These are phyloP conservation scores for Fusarium phyllophilum DNA, from an alignment of 2,329 filamentous ascomycete genomes.

Conservation along the genomic window DNA sequence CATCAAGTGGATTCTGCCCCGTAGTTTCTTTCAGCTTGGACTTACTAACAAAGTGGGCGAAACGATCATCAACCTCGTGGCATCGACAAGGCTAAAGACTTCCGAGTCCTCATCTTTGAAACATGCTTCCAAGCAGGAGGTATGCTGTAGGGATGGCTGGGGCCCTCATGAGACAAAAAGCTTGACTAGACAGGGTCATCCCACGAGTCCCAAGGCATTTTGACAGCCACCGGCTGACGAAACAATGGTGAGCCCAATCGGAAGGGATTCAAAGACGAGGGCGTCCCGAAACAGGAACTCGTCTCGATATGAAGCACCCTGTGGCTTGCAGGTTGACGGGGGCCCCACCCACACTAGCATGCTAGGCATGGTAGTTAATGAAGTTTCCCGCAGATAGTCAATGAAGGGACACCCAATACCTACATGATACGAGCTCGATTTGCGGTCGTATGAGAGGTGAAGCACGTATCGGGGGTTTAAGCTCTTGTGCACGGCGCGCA, in stretches of 20 bases:
- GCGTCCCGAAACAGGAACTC: slow-evolving; percentile 42
- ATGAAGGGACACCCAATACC: slow-evolving; percentile 9
- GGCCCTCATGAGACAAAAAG: slow-evolving; percentile 3
- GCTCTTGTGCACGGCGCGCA: slow-evolving; percentile 34
- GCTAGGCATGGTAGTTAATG: slow-evolving; percentile 16
- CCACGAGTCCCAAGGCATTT: background rate
- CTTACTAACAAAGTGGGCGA: slow-evolving; percentile 26
- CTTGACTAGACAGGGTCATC: slow-evolving; percentile 8
- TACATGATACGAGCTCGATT: slow-evolving; percentile 27
- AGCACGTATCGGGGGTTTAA: slow-evolving; percentile 22
- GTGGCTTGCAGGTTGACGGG: slow-evolving; percentile 36
- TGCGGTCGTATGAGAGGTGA: slow-evolving; percentile 26
- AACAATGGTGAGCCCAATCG: slow-evolving; percentile 29
- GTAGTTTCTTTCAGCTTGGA: slow-evolving; percentile 24
- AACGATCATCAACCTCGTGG: slow-evolving; percentile 39
- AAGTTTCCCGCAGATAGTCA: slow-evolving; percentile 23
- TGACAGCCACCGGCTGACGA: slow-evolving; percentile 2
- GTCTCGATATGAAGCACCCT: slow-evolving; percentile 35
- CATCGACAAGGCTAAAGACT: slow-evolving; percentile 16
- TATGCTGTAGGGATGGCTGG: background rate
- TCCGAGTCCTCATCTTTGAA: slow-evolving; percentile 18
- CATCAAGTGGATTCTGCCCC: slow-evolving; percentile 19
- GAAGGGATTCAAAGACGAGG: slow-evolving; percentile 11
- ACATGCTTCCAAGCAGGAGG: background rate
- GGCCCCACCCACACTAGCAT: slow-evolving; percentile 27